A percentile compares a stretch with the other conserved stretches of the same genome.
Evolutionary conservation across 2,329 filamentous ascomycete species (phyloP).

Genomic region (Immersiporthe knoxdaviesiana): DNA sequence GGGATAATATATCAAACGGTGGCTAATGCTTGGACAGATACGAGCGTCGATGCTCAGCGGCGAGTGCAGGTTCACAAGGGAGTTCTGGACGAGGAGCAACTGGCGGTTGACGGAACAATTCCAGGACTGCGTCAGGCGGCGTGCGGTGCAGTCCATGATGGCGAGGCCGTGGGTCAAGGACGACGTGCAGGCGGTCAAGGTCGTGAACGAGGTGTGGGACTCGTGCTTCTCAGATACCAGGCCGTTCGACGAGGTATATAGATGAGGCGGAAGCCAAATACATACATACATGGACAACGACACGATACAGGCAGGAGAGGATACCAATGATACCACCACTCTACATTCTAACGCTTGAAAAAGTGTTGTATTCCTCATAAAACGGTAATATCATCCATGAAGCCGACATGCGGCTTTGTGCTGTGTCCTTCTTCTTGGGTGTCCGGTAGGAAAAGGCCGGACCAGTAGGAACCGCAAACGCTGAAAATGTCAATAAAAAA

Average conservation of each 20-base stretch:
- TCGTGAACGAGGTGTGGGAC: slow-evolving; percentile 98
- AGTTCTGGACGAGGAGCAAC: slow-evolving; percentile 83
- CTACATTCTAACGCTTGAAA: slow-evolving; percentile 23
- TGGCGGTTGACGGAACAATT: slow-evolving; percentile 91
- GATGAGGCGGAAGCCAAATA: slow-evolving; percentile 49
- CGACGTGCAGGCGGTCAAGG: slow-evolving; percentile 80
- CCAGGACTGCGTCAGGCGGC: slow-evolving; percentile 83
- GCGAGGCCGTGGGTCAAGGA: slow-evolving; percentile 80
- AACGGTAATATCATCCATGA: slow-evolving; percentile 11
- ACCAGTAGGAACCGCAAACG: slow-evolving; percentile 11
- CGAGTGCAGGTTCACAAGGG: slow-evolving; percentile 87
- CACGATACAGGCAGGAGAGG: background rate
- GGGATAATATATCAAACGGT: too few species aligned
- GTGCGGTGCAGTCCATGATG: slow-evolving; percentile 80
- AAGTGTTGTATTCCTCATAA: slow-evolving; percentile 18
- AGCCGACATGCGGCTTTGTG: slow-evolving; percentile 6
- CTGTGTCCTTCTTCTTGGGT: slow-evolving; percentile 18
- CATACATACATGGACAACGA: background rate
- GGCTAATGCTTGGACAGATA: slow-evolving; percentile 60
- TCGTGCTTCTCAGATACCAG: slow-evolving; percentile 93
- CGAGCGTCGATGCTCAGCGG: slow-evolving; percentile 90
- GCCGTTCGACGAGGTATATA: slow-evolving; percentile 96
- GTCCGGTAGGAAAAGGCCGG: background rate
- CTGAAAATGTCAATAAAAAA: slow-evolving; percentile 23
- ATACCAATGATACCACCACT: slow-evolving; percentile 28